Evolutionary conservation across 2,329 filamentous ascomycete genomes (phyloP).

Genomic region (Xylaria sp.): DNA sequence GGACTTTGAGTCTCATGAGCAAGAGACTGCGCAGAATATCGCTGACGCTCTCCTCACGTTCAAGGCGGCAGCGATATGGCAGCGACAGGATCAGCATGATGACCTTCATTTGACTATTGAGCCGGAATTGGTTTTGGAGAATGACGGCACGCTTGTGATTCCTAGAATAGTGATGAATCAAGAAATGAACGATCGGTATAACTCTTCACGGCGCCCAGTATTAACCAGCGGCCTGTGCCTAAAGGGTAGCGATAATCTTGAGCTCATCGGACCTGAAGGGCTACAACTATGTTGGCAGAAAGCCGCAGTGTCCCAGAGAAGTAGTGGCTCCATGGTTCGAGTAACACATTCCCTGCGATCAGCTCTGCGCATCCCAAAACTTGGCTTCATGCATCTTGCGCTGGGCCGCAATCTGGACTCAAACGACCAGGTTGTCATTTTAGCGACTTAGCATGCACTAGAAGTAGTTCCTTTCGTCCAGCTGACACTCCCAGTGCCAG

Average conservation of each 20-base stretch:
- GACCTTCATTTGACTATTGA: background rate
- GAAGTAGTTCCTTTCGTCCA: background rate
- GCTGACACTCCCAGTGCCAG: background rate
- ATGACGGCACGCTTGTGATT: background rate
- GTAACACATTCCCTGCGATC: conserved; percentile 6
- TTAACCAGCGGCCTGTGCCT: background rate
- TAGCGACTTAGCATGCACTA: background rate
- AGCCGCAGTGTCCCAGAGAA: background rate
- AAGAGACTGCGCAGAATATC: background rate
- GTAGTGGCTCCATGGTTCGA: background rate
- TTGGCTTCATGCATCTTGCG: conserved; percentile 9
- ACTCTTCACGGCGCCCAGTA: conserved; percentile 11
- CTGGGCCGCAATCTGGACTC: conserved; percentile 2
- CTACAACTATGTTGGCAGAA: conserved; percentile 4
- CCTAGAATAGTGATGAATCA: background rate
- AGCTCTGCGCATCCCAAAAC: conserved; percentile 3
- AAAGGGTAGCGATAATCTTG: background rate
- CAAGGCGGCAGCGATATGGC: conserved; percentile 2
- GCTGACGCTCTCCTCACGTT: conserved; percentile 14
- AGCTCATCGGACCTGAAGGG: background rate
- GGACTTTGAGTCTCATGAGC: conserved; percentile 1
- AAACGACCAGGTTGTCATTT: background rate
- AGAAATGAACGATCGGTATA: conserved; percentile 16
- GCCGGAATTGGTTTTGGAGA: background rate
- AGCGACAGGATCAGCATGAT: background rate